These are phyloP conservation scores for Tuber magnatum DNA, from an alignment of 495 filamentous ascomycete genomes.

Conservation along the genomic window DNA sequence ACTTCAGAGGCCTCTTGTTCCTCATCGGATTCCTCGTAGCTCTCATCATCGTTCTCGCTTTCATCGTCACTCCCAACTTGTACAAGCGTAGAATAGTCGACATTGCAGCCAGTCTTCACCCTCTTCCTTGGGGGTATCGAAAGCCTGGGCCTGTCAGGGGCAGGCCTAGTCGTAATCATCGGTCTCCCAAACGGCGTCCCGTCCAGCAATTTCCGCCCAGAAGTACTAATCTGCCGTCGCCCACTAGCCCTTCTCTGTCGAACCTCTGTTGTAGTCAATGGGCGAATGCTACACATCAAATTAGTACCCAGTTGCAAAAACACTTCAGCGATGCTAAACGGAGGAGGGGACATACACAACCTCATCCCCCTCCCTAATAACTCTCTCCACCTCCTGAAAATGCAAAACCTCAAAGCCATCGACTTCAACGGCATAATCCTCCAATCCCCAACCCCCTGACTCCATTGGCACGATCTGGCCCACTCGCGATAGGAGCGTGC, in stretches of 20 bases:
- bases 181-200: conserved; percentile 81
- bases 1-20: conserved; percentile 5
- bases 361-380: conserved; percentile 77
- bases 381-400: conserved; percentile 62
- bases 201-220: conserved; percentile 80
- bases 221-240: conserved; percentile 70
- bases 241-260: conserved; percentile 68
- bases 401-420: conserved; percentile 82
- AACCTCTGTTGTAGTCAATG: conserved; percentile 67
- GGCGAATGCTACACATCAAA: conserved; percentile 60
- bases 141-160: conserved; percentile 58
- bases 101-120: conserved; percentile 47
- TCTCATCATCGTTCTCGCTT: conserved; percentile 19
- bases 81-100: conserved; percentile 30
- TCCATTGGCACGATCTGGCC: conserved; percentile 81
- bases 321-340: conserved; percentile 2
- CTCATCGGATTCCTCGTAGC: conserved; percentile 33
- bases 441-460: conserved; percentile 73
- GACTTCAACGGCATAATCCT: conserved; percentile 87
- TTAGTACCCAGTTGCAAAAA: conserved; percentile 1
- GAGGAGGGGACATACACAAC: conserved; percentile 57
- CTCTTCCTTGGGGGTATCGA: conserved; percentile 73
- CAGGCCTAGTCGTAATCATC: conserved; percentile 48
- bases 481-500: conserved; percentile 74
- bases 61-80: conserved; percentile 17